These are phyloP conservation scores for Coniosporium tulheliwenetii DNA, from an alignment of 2,329 filamentous ascomycete genomes.

Conservation along the genomic window DNA sequence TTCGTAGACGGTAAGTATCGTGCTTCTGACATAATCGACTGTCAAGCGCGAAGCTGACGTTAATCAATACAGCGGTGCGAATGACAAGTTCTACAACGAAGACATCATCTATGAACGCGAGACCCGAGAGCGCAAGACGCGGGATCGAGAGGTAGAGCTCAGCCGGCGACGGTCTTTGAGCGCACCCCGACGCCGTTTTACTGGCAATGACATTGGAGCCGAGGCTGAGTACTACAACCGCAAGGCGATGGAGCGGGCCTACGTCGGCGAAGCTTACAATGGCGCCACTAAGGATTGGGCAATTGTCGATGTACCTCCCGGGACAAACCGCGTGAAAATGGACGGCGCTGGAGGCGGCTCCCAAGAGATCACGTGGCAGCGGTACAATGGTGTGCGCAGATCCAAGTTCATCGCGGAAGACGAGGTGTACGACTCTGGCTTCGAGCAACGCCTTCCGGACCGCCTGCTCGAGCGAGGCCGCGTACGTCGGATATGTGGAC, in stretches of 20 bases:
- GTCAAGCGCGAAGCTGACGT: constrained; percentile 8
- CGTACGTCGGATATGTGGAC: constrained; percentile 59
- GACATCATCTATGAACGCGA: constrained; percentile 50
- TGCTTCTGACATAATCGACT: background rate
- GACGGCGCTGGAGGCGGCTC: constrained; percentile 61
- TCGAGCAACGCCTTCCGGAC: constrained; percentile 5
- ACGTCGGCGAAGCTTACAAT: constrained; percentile 57
- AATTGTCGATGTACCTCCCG: constrained; percentile 71
- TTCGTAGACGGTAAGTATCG: constrained; percentile 32
- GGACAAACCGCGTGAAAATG: constrained; percentile 69
- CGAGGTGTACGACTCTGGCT: constrained; percentile 32
- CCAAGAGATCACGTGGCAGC: constrained; percentile 64
- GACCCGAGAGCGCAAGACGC: constrained; percentile 12
- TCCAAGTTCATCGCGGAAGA: constrained; percentile 59
- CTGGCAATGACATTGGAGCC: constrained; percentile 31
- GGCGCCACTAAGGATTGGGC: constrained; percentile 65
- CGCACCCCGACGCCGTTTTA: constrained; percentile 32
- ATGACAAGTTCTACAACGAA: constrained; percentile 40
- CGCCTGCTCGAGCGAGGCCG: constrained; percentile 16
- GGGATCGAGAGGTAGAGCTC: constrained; percentile 5
- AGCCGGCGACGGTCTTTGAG: constrained; percentile 23
- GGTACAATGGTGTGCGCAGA: constrained; percentile 62
- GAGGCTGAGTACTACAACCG: constrained; percentile 50
- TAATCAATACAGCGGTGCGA: constrained; percentile 12
- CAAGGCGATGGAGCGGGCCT: constrained; percentile 51